Conservation (phyloP, 148 eudicot species). For the Chenopodium quinoa region DNA sequence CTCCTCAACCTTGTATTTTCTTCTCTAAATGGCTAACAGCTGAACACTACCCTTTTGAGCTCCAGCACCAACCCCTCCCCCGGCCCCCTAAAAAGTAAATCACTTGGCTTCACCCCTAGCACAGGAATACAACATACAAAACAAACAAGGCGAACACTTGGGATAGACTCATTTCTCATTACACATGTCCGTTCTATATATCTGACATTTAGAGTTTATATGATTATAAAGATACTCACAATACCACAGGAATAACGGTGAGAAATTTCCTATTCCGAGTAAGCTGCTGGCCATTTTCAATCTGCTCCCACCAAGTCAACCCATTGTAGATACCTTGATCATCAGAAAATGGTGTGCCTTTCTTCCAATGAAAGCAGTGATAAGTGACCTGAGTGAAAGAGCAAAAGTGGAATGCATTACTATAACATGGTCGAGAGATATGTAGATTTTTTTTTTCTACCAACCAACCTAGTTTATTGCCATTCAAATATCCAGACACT, state of each 20-base stretch:
- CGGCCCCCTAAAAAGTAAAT: too few relatives aligned
- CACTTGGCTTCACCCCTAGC: not conserved
- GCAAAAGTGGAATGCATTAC: constrained; percentile 1
- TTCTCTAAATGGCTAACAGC: not conserved
- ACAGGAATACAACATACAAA: not conserved
- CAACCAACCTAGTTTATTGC: not conserved
- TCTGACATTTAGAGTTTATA: not conserved
- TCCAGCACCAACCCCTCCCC: too few relatives aligned
- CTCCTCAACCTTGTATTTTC: not conserved
- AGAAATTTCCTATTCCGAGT: constrained; percentile 76
- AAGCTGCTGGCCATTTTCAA: constrained; percentile 70
- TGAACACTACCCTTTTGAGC: not conserved
- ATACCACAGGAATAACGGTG: constrained; percentile 65
- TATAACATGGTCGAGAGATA: not conserved
- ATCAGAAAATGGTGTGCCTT: constrained; percentile 85
- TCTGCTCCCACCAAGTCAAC: constrained; percentile 88
- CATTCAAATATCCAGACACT: not conserved
- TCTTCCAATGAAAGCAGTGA: constrained; percentile 75
- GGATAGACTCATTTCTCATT: not conserved
- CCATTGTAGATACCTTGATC: constrained; percentile 84
- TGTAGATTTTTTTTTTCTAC: not conserved
- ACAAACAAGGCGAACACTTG: not conserved
- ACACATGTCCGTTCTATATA: not conserved
- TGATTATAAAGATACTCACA: constrained; percentile 44
- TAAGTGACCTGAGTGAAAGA: constrained; percentile 53